These are phyloP conservation scores for Colletotrichum brevisporum DNA, from an alignment of 2,329 filamentous ascomycete genomes.

Conservation along the genomic window DNA sequence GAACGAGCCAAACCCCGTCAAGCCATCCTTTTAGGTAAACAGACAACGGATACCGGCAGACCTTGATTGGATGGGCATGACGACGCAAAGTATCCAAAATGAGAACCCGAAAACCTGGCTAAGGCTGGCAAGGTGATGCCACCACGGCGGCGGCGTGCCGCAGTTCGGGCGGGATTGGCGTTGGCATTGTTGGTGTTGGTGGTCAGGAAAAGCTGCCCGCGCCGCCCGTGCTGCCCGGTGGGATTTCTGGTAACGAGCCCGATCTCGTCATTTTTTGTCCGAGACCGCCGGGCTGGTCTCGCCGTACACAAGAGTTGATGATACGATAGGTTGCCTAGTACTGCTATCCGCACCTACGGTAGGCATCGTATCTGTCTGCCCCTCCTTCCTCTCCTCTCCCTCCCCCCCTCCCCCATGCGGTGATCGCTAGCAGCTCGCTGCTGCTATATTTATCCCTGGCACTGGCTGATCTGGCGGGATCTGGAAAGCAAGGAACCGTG, in stretches of 20 bases:
- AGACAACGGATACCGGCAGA: slow-evolving; percentile 13
- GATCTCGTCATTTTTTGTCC: slow-evolving; percentile 33
- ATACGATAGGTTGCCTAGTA: too few species aligned
- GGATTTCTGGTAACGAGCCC: neutral
- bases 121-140: too few species aligned
- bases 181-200: neutral
- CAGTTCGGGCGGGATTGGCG: neutral
- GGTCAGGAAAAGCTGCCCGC: neutral
- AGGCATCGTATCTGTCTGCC: neutral
- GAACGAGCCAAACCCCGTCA: too few species aligned
- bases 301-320: neutral
- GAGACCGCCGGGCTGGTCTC: neutral
- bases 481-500: slow-evolving; percentile 20
- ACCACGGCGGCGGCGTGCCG: neutral
- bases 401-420: slow-evolving; percentile 17
- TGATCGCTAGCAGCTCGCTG: slow-evolving; percentile 22
- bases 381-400: slow-evolving; percentile 10
- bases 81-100: slow-evolving; percentile 25
- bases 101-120: neutral
- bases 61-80: slow-evolving; percentile 26
- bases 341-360: too few species aligned
- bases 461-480: slow-evolving; percentile 4
- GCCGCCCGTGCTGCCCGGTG: slow-evolving; percentile 1
- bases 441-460: slow-evolving; percentile 30
- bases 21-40: neutral